Conservation (phyloP, 768 basidiomycete species). For the Sarcodon aspratus region DNA sequence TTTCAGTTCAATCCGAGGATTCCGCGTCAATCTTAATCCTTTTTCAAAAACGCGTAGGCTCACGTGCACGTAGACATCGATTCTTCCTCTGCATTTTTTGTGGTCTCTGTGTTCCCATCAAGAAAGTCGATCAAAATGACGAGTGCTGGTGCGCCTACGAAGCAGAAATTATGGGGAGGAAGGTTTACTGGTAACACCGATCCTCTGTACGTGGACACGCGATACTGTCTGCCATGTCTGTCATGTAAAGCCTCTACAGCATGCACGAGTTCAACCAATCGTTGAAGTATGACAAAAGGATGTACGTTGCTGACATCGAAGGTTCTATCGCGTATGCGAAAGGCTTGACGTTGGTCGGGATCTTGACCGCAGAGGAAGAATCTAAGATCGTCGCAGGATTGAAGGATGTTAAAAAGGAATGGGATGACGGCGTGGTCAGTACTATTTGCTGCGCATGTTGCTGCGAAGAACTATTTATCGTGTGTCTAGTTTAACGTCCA, state of each 20-base stretch:
- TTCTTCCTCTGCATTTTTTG: too few relatives aligned
- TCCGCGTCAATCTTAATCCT: too few relatives aligned
- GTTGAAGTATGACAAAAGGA: conserved; percentile 85
- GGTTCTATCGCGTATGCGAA: conserved; percentile 97
- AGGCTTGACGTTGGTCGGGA: conserved; percentile 68
- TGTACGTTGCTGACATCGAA: conserved; percentile 84
- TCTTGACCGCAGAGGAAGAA: conserved; percentile 73
- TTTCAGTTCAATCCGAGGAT: too few relatives aligned
- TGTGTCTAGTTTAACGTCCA: conserved; percentile 54
- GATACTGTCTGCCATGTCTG: conserved; percentile 6
- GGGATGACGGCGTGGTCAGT: conserved; percentile 62
- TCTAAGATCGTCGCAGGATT: conserved; percentile 65
- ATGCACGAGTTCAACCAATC: conserved; percentile 99
- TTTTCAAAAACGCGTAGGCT: too few relatives aligned
- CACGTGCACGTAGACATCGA: too few relatives aligned
- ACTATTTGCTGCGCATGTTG: not conserved
- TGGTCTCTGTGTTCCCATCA: too few relatives aligned
- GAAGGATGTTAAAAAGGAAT: conserved; percentile 67
- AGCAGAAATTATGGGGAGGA: conserved; percentile 21
- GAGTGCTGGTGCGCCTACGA: conserved; percentile 14
- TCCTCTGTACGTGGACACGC: conserved; percentile 49
- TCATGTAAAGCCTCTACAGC: conserved; percentile 25
- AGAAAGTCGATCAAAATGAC: too few relatives aligned
- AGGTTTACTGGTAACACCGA: conserved; percentile 84
- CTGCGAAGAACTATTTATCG: not conserved